Conservation (phyloP, 768 basidiomycete genomes). For the Serendipita vermifera region DNA sequence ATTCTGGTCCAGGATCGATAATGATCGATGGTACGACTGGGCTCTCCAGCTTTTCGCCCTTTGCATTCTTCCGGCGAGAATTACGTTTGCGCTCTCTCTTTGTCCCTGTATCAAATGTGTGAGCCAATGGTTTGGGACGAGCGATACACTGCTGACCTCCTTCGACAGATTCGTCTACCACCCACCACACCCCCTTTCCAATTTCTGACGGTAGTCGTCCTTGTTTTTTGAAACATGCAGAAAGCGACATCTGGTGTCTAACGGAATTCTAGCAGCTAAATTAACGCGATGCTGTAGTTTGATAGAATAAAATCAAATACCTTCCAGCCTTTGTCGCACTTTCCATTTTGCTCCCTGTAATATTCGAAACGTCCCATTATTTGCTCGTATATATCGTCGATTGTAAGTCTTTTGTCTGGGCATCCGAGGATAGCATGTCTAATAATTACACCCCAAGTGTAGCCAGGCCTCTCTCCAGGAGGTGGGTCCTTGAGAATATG, state of each 20-base stretch:
- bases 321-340: not conserved
- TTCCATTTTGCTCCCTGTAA: not conserved
- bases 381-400: not conserved
- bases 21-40: too few species aligned
- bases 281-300: too few species aligned
- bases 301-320: not conserved
- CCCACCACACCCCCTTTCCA: constrained; percentile 3
- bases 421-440: not conserved
- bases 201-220: not conserved
- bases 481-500: not conserved
- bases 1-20: too few species aligned
- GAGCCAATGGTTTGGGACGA: too few species aligned
- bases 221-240: not conserved
- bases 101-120: too few species aligned
- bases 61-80: too few species aligned
- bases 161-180: constrained; percentile 1
- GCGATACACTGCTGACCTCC: too few species aligned
- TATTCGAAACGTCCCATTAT: constrained; percentile 8
- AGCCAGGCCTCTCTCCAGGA: not conserved
- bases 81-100: too few species aligned
- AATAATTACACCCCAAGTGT: not conserved
- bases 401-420: not conserved
- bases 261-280: not conserved
- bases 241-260: constrained; percentile 1
- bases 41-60: too few species aligned